phyloP scores from a whole-genome alignment of 768 basidiomycete species.

The Boletellus emodensis region DNA sequence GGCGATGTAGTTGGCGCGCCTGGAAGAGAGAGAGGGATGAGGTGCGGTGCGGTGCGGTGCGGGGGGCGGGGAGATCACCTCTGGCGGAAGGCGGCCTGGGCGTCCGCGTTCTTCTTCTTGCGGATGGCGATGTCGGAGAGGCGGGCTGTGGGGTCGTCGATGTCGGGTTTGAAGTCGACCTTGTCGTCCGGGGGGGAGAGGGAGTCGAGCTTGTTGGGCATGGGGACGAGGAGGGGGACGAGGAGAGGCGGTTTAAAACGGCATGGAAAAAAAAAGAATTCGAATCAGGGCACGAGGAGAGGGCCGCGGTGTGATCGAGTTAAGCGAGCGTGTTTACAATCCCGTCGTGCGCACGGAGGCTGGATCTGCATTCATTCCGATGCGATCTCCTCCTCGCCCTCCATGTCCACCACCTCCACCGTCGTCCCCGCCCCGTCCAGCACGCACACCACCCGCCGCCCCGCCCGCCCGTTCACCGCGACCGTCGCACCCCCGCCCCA shows the following conservation, averaged over 20 bases:
- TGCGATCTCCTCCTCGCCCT: conserved; percentile 52
- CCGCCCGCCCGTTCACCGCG: conserved; percentile 70
- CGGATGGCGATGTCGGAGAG: conserved; percentile 67
- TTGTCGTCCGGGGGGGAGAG: conserved; percentile 33
- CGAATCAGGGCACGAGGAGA: conserved; percentile 67
- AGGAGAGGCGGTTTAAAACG: conserved; percentile 48
- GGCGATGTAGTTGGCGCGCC: conserved; percentile 79
- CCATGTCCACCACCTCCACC: conserved; percentile 76
- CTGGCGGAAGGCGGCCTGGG: conserved; percentile 81
- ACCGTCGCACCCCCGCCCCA: conserved; percentile 53
- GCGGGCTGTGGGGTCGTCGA: conserved; percentile 36
- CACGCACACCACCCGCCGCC: conserved; percentile 73
- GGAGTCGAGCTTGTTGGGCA: conserved; percentile 30
- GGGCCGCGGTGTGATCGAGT: conserved; percentile 37
- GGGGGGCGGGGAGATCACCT: conserved; percentile 30
- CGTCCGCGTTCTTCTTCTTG: conserved; percentile 89
- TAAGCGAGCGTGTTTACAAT: conserved; percentile 38
- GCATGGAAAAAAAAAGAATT: conserved; percentile 63
- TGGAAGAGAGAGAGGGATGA: conserved; percentile 23
- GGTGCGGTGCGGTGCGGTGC: conserved; percentile 4
- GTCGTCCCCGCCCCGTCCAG: conserved; percentile 58
- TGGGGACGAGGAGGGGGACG: conserved; percentile 7
- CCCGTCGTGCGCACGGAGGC: conserved; percentile 25
- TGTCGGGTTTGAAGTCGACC: conserved; percentile 35
- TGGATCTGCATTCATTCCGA: conserved; percentile 38